These are phyloP conservation scores for Aspergillus tanneri DNA, from an alignment of 2,329 filamentous ascomycete species.

Conservation along the genomic window DNA sequence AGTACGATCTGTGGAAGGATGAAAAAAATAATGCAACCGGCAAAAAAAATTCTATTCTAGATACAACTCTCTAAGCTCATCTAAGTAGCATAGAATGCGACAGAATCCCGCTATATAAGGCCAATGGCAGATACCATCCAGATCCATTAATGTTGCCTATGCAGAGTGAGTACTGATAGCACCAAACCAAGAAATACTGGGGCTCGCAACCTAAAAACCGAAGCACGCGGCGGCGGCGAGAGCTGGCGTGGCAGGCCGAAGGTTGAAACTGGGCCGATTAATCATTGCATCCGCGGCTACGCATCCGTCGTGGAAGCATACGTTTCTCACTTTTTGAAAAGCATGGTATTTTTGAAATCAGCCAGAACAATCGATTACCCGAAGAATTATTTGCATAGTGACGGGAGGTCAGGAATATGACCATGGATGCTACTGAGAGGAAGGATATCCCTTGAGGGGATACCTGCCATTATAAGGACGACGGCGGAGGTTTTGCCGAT, in stretches of 20 bases:
- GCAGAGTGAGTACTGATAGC: too few species aligned
- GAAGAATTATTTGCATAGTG: slow-evolving; percentile 65
- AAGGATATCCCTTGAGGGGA: slow-evolving; percentile 80
- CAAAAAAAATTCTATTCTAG: too few species aligned
- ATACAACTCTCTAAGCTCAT: too few species aligned
- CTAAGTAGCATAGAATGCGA: too few species aligned
- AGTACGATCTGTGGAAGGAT: too few species aligned
- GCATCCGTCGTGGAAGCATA: slow-evolving; percentile 49
- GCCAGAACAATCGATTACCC: slow-evolving; percentile 70
- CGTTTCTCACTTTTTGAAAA: slow-evolving; percentile 47
- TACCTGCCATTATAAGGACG: slow-evolving; percentile 76
- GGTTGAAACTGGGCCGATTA: slow-evolving; percentile 16
- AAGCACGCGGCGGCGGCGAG: not conserved
- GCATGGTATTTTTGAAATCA: slow-evolving; percentile 64
- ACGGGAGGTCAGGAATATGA: slow-evolving; percentile 74
- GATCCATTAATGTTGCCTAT: too few species aligned
- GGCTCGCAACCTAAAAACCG: not conserved
- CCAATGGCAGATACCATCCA: too few species aligned
- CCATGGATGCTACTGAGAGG: slow-evolving; percentile 70
- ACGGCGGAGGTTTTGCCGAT: slow-evolving; percentile 82
- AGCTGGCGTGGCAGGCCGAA: too few species aligned
- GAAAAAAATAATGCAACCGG: too few species aligned
- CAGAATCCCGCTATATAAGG: too few species aligned
- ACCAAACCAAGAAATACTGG: too few species aligned
- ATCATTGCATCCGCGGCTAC: slow-evolving; percentile 31